Percentiles rank a stretch among this genome's conserved stretches.
Conservation (phyloP, 768 basidiomycete species). For the Phanerochaete sordida region DNA sequence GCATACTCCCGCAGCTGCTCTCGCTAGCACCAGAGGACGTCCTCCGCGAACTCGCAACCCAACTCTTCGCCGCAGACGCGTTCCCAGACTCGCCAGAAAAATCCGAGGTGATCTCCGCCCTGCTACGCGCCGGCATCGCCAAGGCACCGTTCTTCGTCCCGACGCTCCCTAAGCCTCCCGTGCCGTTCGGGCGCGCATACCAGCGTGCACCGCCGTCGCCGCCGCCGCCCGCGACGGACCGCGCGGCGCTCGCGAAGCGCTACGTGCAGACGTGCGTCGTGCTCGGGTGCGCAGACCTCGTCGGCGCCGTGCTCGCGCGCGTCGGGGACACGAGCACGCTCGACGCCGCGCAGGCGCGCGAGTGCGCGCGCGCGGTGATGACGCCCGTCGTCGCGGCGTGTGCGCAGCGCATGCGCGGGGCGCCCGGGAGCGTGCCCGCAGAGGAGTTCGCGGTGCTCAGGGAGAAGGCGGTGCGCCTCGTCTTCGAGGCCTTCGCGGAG, state of each 20-base stretch:
- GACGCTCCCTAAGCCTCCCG: neutral
- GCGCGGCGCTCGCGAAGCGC: neutral
- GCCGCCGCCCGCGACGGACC: neutral
- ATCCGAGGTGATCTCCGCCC: neutral
- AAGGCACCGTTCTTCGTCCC: neutral
- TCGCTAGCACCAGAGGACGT: neutral
- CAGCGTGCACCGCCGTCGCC: neutral
- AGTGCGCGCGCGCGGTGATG: neutral
- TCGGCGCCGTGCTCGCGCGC: neutral
- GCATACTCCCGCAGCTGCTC: constrained; percentile 2
- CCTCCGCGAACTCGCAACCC: constrained; percentile 1
- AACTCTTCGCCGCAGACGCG: neutral
- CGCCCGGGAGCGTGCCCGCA: neutral
- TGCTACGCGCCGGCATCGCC: neutral
- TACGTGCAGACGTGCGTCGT: constrained; percentile 3
- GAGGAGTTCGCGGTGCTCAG: neutral
- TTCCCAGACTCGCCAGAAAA: neutral
- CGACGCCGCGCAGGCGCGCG: neutral
- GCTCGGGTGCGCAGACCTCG: neutral
- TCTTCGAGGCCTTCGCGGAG: neutral
- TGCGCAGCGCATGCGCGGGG: neutral
- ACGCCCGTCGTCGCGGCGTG: neutral
- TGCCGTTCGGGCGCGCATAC: neutral
- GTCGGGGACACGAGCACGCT: neutral
- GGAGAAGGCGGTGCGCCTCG: neutral